Base-by-base conservation (phyloP, 495 filamentous ascomycete genomes). In the Usnea hakonensis region DNA sequence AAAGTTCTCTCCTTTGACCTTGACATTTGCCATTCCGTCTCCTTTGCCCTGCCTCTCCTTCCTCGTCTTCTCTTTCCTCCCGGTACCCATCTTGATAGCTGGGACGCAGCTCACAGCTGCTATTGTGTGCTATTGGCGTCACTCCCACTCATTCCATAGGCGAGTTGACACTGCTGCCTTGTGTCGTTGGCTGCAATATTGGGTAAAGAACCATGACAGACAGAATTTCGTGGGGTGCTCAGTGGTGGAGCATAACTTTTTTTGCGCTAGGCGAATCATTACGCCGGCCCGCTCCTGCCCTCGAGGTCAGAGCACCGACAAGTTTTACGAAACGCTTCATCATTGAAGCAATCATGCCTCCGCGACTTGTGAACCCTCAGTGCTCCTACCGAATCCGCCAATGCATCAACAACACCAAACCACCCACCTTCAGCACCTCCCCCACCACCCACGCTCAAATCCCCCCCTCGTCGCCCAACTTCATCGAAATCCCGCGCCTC, bases 1-100 rank as follows among this genome's bases (percentile, higher is more conserved):
- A 76, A 95, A 95, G 74, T 95, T 95, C 81, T 97, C 95, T 73
- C 95, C 94, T 75, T 98, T 98, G 64, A 83, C 79, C 71, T 86
- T 90, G 58, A 97, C 90, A 77, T 97, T 95, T 62, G 73, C 80
- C 89, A 93, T 92, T 68, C 90, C 91, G 82, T 90, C 87, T 62
- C 81, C 81, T 79, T 91, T 91, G 57, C 91, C 90, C 80, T 95
- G 83, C 67, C 90, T 79, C 81, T 80, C 80, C 75, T 87, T 87
- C 73, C 94, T 87, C 71, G 77, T 78, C 65, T 82, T 85, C 74
- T 98, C 94, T 78, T 97, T 97, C 83, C 97, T 98, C 67, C 85
- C 87, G 55, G 89, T 91, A 77, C 95, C 95, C 94, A 98, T 97
- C 60, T 62, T 83, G 66, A 48, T 21, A 16, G 19, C 9, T 38